These are phyloP conservation scores for Rutstroemia sp. DNA, from an alignment of 2,329 filamentous ascomycete species.

Conservation along the genomic window DNA sequence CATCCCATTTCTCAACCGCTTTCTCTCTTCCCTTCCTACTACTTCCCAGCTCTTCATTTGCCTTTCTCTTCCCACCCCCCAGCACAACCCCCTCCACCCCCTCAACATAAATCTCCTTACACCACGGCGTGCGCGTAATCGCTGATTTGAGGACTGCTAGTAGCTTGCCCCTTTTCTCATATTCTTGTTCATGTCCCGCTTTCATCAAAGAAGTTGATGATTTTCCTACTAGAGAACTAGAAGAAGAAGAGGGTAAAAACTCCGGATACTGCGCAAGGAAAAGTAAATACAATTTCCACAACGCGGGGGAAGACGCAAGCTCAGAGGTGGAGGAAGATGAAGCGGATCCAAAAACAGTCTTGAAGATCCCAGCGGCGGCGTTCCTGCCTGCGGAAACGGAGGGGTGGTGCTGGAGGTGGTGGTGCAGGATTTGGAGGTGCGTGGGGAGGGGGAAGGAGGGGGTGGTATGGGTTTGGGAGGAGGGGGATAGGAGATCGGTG, in stretches of 20 bases:
- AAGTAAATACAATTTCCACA: slow-evolving; percentile 46
- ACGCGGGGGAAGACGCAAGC: slow-evolving; percentile 32
- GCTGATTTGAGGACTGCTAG: slow-evolving; percentile 47
- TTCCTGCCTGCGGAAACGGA: not conserved
- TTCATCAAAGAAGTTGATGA: not conserved
- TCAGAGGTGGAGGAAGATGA: slow-evolving; percentile 32
- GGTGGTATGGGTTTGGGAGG: too few species aligned
- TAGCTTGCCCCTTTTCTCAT: slow-evolving; percentile 20
- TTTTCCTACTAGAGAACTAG: not conserved
- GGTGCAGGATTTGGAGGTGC: slow-evolving; percentile 47
- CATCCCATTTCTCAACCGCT: slow-evolving; percentile 19
- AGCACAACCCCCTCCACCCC: slow-evolving; percentile 40
- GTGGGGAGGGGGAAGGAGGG: slow-evolving; percentile 33
- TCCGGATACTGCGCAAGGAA: slow-evolving; percentile 37
- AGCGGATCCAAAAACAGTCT: slow-evolving; percentile 47
- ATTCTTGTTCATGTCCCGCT: not conserved
- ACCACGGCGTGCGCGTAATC: slow-evolving; percentile 53
- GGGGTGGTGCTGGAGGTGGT: slow-evolving; percentile 36
- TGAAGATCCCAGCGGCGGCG: slow-evolving; percentile 23
- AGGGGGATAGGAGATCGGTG: slow-evolving; percentile 23
- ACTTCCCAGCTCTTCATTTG: slow-evolving; percentile 32
- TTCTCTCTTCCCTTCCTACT: slow-evolving; percentile 15
- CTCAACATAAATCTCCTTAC: slow-evolving; percentile 50
- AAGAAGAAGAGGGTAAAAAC: slow-evolving; percentile 19
- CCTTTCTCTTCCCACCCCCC: slow-evolving; percentile 4